A percentile compares a stretch with the other conserved stretches of the same genome.
Conservation (phyloP, 805 yeast species). For the Starmerella bombicola region DNA sequence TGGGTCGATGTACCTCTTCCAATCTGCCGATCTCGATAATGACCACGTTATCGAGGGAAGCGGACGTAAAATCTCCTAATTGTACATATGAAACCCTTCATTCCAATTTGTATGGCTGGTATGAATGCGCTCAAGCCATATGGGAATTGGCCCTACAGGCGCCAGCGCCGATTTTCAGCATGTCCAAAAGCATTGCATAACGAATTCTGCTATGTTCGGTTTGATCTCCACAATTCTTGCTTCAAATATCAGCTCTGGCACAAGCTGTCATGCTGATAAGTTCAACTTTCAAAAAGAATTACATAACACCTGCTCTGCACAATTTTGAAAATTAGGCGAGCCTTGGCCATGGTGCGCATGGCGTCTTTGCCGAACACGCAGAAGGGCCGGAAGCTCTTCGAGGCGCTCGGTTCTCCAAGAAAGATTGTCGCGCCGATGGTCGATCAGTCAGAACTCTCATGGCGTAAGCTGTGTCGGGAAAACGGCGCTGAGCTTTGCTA, state of each 20-base stretch:
- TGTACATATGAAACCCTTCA: too few relatives aligned
- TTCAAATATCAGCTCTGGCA: too few relatives aligned
- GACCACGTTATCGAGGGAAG: conserved; percentile 7
- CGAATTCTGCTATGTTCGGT: too few relatives aligned
- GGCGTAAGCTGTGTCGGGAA: conserved; percentile 75
- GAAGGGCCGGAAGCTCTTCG: conserved; percentile 56
- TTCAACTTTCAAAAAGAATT: too few relatives aligned
- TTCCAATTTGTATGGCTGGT: too few relatives aligned
- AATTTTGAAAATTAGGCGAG: conserved; percentile 1
- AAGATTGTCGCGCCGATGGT: conserved; percentile 98
- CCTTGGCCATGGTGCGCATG: conserved; percentile 8
- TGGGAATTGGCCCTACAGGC: too few relatives aligned
- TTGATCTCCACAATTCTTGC: too few relatives aligned
- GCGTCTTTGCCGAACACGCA: conserved; percentile 17
- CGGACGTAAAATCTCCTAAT: too few relatives aligned
- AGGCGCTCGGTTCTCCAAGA: conserved; percentile 58
- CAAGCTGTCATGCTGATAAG: too few relatives aligned
- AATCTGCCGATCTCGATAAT: background rate
- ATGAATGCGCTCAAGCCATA: too few relatives aligned
- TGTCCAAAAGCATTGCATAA: too few relatives aligned
- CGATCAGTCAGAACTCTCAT: conserved; percentile 89
- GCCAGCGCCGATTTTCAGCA: too few relatives aligned
- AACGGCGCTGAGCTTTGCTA: conserved; percentile 92
- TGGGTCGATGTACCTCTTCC: conserved; percentile 1
- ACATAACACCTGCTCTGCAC: background rate